phyloP scores from a whole-genome alignment of 2,329 filamentous ascomycete species.

The Atkinsonella texensis region DNA sequence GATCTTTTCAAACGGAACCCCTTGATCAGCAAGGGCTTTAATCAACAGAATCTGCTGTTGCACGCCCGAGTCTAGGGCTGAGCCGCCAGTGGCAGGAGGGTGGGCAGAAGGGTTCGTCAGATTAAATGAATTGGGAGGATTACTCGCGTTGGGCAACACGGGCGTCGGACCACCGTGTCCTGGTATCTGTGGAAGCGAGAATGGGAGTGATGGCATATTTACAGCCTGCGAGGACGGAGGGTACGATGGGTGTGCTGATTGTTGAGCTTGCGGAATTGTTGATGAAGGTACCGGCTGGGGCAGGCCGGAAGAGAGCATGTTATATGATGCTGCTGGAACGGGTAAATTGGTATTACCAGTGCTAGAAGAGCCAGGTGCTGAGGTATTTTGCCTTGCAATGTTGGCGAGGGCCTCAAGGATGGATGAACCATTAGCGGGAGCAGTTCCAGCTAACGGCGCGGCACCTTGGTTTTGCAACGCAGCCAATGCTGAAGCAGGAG shows the following conservation, averaged over 20 bases:
- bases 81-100: slow-evolving; percentile 18
- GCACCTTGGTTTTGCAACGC: slow-evolving; percentile 22
- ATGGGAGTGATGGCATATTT: slow-evolving; percentile 41
- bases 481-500: slow-evolving; percentile 34
- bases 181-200: slow-evolving; percentile 22
- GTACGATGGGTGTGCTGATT: slow-evolving; percentile 21
- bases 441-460: slow-evolving; percentile 24
- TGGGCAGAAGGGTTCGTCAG: slow-evolving; percentile 24
- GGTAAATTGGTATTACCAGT: slow-evolving; percentile 26
- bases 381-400: slow-evolving; percentile 63
- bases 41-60: slow-evolving; percentile 64
- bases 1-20: slow-evolving; percentile 68
- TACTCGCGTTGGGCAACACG: slow-evolving; percentile 13
- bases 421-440: slow-evolving; percentile 37
- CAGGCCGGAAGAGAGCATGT: slow-evolving; percentile 21
- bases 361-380: slow-evolving; percentile 20
- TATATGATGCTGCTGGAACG: slow-evolving; percentile 33
- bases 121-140: slow-evolving; percentile 16
- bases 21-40: slow-evolving; percentile 63
- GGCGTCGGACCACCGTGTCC: slow-evolving; percentile 22
- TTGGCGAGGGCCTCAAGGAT: slow-evolving; percentile 72
- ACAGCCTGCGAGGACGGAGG: slow-evolving; percentile 42
- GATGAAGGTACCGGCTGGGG: slow-evolving; percentile 20
- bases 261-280: slow-evolving; percentile 15
- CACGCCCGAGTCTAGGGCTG: slow-evolving; percentile 39